These are phyloP conservation scores for Backusella australiensis DNA, from an alignment of 192 early-diverging fungal genomes.

Conservation along the genomic window DNA sequence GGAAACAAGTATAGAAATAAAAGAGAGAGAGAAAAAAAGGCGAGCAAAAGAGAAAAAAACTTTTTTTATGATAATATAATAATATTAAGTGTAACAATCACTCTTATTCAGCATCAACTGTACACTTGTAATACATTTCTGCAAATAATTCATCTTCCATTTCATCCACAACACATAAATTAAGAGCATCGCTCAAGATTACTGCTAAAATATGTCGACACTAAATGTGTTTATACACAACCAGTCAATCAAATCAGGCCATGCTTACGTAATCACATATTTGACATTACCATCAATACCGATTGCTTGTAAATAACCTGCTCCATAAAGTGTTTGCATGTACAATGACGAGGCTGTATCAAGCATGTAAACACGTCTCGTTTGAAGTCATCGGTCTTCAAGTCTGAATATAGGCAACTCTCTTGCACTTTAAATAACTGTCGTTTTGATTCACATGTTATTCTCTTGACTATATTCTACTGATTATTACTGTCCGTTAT, in stretches of 20 bases:
- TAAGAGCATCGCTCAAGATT: constrained; percentile 10
- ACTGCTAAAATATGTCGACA: constrained; percentile 19
- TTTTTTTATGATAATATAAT: constrained; percentile 2
- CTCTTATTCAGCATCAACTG: not conserved
- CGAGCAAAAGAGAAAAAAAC: not conserved
- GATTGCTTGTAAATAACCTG: not conserved
- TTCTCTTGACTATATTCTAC: not conserved
- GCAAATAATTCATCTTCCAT: constrained; percentile 18
- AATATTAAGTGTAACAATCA: not conserved
- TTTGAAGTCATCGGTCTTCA: not conserved
- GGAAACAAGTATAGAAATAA: not conserved
- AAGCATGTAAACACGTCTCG: constrained; percentile 9
- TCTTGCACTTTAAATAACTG: not conserved
- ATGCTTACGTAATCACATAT: not conserved
- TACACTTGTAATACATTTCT: constrained; percentile 10
- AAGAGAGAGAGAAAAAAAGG: not conserved
- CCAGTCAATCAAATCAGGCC: not conserved
- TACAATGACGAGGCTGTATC: constrained; percentile 12
- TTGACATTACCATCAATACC: constrained; percentile 11
- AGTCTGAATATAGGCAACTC: not conserved
- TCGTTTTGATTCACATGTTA: not conserved
- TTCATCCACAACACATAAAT: not conserved
- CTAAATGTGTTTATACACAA: not conserved
- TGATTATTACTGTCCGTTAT: too few species aligned
- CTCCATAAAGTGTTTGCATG: constrained; percentile 4